Conservation (phyloP, 371 early-diverging fungal genomes). For the Syncephalastrum contaminatum region DNA sequence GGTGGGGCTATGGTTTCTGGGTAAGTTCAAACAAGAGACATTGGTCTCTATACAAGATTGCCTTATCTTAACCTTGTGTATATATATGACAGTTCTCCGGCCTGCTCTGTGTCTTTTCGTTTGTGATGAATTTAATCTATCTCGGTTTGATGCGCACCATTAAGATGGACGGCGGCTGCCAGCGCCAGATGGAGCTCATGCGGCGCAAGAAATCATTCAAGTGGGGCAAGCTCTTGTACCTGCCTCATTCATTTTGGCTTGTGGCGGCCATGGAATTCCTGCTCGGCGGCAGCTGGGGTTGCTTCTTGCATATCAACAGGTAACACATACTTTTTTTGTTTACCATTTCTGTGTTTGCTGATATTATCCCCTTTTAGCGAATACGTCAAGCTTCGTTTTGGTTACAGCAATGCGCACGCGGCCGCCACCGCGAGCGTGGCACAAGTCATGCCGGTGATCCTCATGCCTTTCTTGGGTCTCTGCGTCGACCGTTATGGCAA, state of each 20-base stretch:
- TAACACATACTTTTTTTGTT: constrained; percentile 13
- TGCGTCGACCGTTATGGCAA: constrained; percentile 61
- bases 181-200: constrained; percentile 41
- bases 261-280: constrained; percentile 60
- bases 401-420: constrained; percentile 49
- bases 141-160: constrained; percentile 44
- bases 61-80: not conserved
- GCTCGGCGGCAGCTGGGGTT: constrained; percentile 73
- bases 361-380: constrained; percentile 35
- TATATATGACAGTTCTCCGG: constrained; percentile 49
- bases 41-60: not conserved
- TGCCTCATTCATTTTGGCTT: constrained; percentile 70
- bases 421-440: constrained; percentile 68
- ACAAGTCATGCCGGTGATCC: constrained; percentile 66
- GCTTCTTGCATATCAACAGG: constrained; percentile 72
- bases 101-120: constrained; percentile 58
- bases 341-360: not conserved
- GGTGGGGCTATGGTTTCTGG: constrained; percentile 75
- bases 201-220: constrained; percentile 61
- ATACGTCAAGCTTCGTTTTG: constrained; percentile 63
- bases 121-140: constrained; percentile 62
- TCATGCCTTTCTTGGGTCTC: constrained; percentile 67
- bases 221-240: constrained; percentile 51
- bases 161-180: constrained; percentile 12
- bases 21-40: constrained; percentile 30